phyloP scores from a whole-genome alignment of 2,329 filamentous ascomycete genomes.

The Calonectria ilicicola region DNA sequence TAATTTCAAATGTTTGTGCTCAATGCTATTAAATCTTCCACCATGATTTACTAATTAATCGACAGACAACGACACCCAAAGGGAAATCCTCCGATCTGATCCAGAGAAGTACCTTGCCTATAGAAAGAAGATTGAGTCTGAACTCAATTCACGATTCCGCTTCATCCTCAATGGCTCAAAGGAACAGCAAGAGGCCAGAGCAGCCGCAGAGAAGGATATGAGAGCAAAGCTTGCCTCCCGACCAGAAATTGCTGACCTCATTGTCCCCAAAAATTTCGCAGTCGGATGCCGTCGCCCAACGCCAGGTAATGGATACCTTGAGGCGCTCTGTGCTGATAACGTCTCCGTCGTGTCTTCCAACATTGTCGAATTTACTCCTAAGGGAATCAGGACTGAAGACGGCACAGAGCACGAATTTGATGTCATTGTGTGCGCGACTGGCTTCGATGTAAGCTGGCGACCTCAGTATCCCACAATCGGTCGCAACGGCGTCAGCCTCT shows the following conservation, averaged over 20 bases:
- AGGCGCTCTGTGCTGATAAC: conserved; percentile 20
- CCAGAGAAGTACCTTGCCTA: conserved; percentile 65
- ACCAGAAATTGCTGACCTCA: conserved; percentile 56
- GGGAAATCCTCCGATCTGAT: conserved; percentile 61
- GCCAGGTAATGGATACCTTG: conserved; percentile 24
- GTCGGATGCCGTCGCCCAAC: conserved; percentile 23
- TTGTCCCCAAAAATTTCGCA: conserved; percentile 52
- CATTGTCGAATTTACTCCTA: conserved; percentile 1
- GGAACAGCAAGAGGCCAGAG: conserved; percentile 20
- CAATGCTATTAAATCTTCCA: no score
- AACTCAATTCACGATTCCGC: conserved; percentile 64
- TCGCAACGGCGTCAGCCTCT: conserved; percentile 45
- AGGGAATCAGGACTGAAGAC: conserved; percentile 14
- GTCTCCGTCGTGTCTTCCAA: conserved; percentile 1
- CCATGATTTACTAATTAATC: background rate
- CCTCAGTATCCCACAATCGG: conserved; percentile 60
- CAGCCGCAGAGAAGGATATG: conserved; percentile 23
- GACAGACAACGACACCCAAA: conserved; percentile 59
- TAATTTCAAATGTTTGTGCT: conserved; percentile 57
- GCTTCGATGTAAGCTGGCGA: conserved; percentile 45
- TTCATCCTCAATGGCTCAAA: conserved; percentile 62
- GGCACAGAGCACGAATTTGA: conserved; percentile 31
- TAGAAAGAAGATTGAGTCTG: conserved; percentile 60
- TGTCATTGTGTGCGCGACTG: conserved; percentile 45
- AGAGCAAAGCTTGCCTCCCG: conserved; percentile 47